Base-by-base conservation (phyloP, 108 stramenopile genomes). In the Discostella pseudostelligera region DNA sequence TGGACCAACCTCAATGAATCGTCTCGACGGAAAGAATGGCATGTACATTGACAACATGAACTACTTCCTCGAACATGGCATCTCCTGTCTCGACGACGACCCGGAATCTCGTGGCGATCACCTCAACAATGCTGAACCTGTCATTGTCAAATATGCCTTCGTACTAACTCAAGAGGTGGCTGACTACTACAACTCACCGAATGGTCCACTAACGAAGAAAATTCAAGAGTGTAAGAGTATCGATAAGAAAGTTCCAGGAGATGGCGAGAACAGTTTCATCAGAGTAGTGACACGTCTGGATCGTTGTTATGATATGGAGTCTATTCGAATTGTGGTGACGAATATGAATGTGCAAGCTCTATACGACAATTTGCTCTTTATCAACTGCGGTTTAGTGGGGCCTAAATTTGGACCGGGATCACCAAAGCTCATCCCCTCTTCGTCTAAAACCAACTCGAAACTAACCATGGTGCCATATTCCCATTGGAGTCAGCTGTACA, bases 11-110 rank as follows among this genome's bases (percentile, higher is more conserved):
- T 67, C 67, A 3, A 49, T 78, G 24, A 67, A 81, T 56, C 75
- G 75, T 0, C 37, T 35, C 13, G 19, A 42, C 26, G 80, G 66
- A 47, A 81, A 81, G 29, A 81, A 81, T 59, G 81, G 77, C 6
- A 71, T 81, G 62, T 81, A 81, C 50, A 60, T 78, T 13, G 66
- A 73, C 19, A 78, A 81, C 46, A 78, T 81, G 61, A 59, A 78
- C 14, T 81, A 78, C 39, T 81, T 81, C 50, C 26, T 81, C 10
- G 62, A 73, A 35, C 56, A 78, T 53, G 81, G 81, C 11, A 66
- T 81, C 20, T 65, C 66, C 14, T 80, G 79, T n/a, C 26, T 57
- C n/a, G 72, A 73, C 16, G 51, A 73, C 39, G 56, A 42, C 21
- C 43, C 47, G 22, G 11, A 19, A 39, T 50, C 67, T 6, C 13